phyloP scores from a whole-genome alignment of 768 basidiomycete species.

The Naganishia kalamii region DNA sequence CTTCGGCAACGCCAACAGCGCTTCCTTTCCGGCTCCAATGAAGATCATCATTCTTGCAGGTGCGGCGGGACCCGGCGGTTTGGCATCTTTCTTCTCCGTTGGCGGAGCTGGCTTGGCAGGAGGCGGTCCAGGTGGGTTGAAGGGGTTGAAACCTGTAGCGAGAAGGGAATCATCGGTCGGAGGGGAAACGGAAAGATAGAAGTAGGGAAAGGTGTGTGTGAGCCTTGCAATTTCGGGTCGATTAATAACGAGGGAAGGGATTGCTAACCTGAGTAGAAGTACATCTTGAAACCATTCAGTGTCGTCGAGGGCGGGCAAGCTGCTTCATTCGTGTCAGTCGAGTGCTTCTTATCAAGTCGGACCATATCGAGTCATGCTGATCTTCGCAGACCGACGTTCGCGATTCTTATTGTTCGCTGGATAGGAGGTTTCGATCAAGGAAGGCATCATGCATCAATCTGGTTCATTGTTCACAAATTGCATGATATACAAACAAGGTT shows the following conservation, averaged over 20 bases:
- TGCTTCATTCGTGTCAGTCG: too few relatives aligned
- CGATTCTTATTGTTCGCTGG: neutral
- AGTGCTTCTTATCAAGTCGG: neutral
- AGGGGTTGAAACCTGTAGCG: conserved; percentile 19
- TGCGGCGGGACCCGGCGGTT: conserved; percentile 16
- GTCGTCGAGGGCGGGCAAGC: too few relatives aligned
- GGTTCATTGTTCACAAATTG: neutral
- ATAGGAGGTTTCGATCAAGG: conserved; percentile 8
- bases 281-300: conserved; percentile 1
- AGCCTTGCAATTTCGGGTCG: too few relatives aligned
- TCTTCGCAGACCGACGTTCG: neutral
- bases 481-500: neutral
- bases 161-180: neutral
- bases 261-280: conserved; percentile 6
- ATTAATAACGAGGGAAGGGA: too few relatives aligned
- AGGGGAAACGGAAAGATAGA: neutral
- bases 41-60: conserved; percentile 44
- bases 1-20: conserved; percentile 37
- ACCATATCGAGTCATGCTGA: neutral
- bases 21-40: conserved; percentile 38
- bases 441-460: neutral
- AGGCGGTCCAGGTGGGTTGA: conserved; percentile 19
- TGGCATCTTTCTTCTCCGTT: conserved; percentile 11
- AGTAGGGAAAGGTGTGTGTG: too few relatives aligned
- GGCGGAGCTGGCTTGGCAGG: neutral